These are phyloP conservation scores for Sphagnum tenellum DNA, from an alignment of 225 moss, liverwort and hornwort species.

Conservation along the genomic window DNA sequence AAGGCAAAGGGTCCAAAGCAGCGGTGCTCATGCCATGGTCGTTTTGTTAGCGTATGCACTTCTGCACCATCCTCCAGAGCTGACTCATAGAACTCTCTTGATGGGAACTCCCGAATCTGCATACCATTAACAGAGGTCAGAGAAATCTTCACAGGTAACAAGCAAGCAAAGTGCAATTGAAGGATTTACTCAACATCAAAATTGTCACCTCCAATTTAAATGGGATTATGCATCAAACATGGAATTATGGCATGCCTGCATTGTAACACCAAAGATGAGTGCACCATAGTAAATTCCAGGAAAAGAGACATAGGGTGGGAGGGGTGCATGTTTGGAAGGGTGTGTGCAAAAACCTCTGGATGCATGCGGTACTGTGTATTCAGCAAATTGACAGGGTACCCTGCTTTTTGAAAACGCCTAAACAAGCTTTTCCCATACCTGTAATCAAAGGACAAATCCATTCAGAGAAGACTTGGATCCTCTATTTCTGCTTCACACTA, in stretches of 20 bases:
- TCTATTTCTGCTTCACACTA: not conserved
- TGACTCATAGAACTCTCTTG: conserved; percentile 78
- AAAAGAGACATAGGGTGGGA: too few species aligned
- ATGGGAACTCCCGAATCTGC: conserved; percentile 95
- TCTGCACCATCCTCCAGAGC: conserved; percentile 70
- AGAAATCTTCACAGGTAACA: too few species aligned
- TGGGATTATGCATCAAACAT: too few species aligned
- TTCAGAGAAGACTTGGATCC: not conserved
- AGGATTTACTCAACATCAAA: too few species aligned
- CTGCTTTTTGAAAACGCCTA: conserved; percentile 87
- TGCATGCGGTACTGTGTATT: conserved; percentile 98
- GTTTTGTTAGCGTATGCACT: conserved; percentile 60
- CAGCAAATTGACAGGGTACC: conserved; percentile 94
- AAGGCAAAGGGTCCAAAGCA: conserved; percentile 95
- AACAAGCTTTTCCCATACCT: conserved; percentile 96
- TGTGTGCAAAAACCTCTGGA: conserved; percentile 47
- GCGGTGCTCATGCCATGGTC: conserved; percentile 93
- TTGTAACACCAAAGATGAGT: too few species aligned
- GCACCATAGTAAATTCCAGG: too few species aligned
- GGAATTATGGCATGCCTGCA: too few species aligned
- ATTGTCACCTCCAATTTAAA: too few species aligned
- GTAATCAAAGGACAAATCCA: conserved; percentile 3
- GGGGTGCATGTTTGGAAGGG: too few species aligned
- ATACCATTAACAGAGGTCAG: not conserved
- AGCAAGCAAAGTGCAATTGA: too few species aligned